A percentile compares a stretch with the other conserved stretches of the same genome.
phyloP scores from a whole-genome alignment of 73 alveolate genomes.

The Breviolum minutum region DNA sequence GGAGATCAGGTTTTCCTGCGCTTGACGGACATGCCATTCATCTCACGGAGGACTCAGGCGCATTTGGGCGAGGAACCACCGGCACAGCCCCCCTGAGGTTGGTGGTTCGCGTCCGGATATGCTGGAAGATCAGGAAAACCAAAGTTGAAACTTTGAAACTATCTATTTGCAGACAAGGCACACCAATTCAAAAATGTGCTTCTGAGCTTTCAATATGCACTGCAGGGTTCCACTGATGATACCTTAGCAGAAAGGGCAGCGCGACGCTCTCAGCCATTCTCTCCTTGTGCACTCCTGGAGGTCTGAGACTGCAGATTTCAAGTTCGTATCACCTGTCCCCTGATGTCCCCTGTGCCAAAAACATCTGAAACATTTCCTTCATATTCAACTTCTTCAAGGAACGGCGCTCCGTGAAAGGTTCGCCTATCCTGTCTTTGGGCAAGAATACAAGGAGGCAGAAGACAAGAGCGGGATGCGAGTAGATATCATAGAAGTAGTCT shows the following conservation, averaged over 20 bases:
- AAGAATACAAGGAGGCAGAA: too few species aligned
- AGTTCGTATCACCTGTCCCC: neutral
- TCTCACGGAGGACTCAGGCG: neutral
- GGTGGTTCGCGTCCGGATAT: neutral
- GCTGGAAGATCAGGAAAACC: neutral
- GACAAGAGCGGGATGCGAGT: too few species aligned
- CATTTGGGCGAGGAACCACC: constrained; percentile 41
- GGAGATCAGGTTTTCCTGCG: neutral
- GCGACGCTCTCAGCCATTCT: neutral
- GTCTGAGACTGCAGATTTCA: neutral
- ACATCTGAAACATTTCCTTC: too few species aligned
- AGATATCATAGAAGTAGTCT: too few species aligned
- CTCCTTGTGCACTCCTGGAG: neutral
- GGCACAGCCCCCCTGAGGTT: constrained; percentile 93
- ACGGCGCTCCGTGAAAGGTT: too few species aligned
- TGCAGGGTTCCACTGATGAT: constrained; percentile 92
- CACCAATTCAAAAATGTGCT: constrained; percentile 93
- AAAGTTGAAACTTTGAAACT: neutral
- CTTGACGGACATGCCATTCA: neutral
- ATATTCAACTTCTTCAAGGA: too few species aligned
- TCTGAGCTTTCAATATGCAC: constrained; percentile 81
- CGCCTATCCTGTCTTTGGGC: too few species aligned
- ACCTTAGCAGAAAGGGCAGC: constrained; percentile 23
- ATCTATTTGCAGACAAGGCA: neutral
- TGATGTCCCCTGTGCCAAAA: neutral